phyloP scores from a whole-genome alignment of 257 asterid species.

The Craterostigma plantagineum region DNA sequence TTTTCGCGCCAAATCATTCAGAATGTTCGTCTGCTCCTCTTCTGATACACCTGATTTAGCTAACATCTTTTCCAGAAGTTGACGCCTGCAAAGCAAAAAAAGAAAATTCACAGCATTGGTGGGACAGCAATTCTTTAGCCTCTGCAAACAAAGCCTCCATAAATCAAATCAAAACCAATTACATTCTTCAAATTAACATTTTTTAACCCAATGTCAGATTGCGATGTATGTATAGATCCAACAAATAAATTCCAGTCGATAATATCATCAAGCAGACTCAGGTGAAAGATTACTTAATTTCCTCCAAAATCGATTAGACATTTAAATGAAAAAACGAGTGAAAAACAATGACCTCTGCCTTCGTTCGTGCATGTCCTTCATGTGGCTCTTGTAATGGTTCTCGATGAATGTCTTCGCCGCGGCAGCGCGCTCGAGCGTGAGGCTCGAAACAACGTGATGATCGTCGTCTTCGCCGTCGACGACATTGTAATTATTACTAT shows the following conservation, averaged over 20 bases:
- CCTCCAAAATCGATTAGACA: background rate
- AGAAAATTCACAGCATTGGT: background rate
- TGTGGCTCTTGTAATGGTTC: constrained; percentile 50
- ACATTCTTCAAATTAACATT: no score
- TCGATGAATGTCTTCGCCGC: constrained; percentile 76
- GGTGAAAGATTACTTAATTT: background rate
- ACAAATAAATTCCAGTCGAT: no score
- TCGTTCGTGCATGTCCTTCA: constrained; percentile 52
- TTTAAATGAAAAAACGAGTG: background rate
- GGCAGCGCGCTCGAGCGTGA: constrained; percentile 65
- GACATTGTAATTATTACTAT: no score
- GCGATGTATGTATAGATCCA: no score
- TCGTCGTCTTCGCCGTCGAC: constrained; percentile 9
- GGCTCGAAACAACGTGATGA: constrained; percentile 17
- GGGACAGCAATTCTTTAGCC: background rate
- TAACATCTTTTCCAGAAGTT: constrained; percentile 32
- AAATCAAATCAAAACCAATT: no score
- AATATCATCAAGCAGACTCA: background rate
- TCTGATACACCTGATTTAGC: constrained; percentile 41
- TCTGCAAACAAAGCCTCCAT: background rate
- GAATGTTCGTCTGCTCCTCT: constrained; percentile 47
- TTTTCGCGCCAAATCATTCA: constrained; percentile 58
- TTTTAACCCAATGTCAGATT: no score
- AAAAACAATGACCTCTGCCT: constrained; percentile 23
- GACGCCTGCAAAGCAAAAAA: constrained; percentile 32